Evolutionary conservation across 2,329 filamentous ascomycete genomes (phyloP).

Genomic region (Corniculantispora saksenae): DNA sequence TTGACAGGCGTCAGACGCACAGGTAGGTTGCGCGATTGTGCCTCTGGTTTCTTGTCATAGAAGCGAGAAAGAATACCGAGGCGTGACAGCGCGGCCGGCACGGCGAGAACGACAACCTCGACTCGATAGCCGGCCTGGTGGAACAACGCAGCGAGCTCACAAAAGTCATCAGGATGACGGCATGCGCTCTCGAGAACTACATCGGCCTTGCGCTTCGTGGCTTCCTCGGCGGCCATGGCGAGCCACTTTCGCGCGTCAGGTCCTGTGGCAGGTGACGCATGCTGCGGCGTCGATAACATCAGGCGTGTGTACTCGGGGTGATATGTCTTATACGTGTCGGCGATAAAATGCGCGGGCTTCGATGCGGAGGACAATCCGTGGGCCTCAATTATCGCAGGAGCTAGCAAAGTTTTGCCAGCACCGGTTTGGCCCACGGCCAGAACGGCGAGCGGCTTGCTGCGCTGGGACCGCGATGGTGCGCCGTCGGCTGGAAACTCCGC

Average conservation of each 20-base stretch:
- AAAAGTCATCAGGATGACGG: slow-evolving; percentile 45
- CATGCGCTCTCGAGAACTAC: slow-evolving; percentile 49
- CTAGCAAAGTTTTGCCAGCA: slow-evolving; percentile 49
- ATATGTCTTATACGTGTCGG: slow-evolving; percentile 51
- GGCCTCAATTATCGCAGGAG: slow-evolving; percentile 39
- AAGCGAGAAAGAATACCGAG: slow-evolving; percentile 45
- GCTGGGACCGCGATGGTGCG: slow-evolving; percentile 9
- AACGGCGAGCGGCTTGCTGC: slow-evolving; percentile 38
- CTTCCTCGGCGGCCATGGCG: slow-evolving; percentile 38
- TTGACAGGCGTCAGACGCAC: slow-evolving; percentile 42
- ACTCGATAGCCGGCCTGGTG: slow-evolving; percentile 37
- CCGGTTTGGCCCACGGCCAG: slow-evolving; percentile 51
- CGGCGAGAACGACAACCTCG: slow-evolving; percentile 44
- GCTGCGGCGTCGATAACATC: slow-evolving; percentile 30
- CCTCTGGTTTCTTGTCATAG: slow-evolving; percentile 38
- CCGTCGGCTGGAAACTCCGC: slow-evolving; percentile 32
- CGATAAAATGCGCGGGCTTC: slow-evolving; percentile 43
- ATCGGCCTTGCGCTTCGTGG: slow-evolving; percentile 33
- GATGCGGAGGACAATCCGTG: slow-evolving; percentile 25
- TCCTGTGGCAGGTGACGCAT: slow-evolving; percentile 42
- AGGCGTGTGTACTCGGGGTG: slow-evolving; percentile 44
- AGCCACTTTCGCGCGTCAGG: slow-evolving; percentile 48
- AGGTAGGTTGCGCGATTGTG: slow-evolving; percentile 36
- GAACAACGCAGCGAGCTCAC: slow-evolving; percentile 37
- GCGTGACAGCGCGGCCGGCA: slow-evolving; percentile 42